Conservation (phyloP, 192 early-diverging fungal species). For the Linnemannia elongata region DNA sequence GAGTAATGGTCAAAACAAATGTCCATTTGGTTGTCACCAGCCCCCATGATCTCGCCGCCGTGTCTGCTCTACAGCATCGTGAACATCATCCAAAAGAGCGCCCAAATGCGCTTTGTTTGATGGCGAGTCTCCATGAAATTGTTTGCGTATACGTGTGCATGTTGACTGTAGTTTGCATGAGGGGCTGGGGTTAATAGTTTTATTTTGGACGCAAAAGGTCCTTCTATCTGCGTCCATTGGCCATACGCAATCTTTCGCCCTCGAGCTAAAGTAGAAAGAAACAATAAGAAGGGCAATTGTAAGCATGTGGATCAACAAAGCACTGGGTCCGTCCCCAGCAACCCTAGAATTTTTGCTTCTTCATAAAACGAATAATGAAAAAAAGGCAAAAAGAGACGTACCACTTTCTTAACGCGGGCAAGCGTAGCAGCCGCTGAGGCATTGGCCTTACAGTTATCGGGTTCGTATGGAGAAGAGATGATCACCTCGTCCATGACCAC, state of each 20-base stretch:
- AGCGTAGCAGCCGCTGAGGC: conserved; percentile 67
- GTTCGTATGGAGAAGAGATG: conserved; percentile 80
- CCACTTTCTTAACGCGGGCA: conserved; percentile 83
- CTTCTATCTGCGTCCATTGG: conserved; percentile 54
- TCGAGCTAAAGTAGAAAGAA: conserved; percentile 56
- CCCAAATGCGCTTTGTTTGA: too few species aligned
- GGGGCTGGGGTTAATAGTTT: too few species aligned
- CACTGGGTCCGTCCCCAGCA: neutral
- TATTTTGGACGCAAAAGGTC: neutral
- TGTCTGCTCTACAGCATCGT: too few species aligned
- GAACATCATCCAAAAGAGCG: too few species aligned
- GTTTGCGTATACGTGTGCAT: neutral
- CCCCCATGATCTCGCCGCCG: too few species aligned
- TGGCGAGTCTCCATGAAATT: too few species aligned
- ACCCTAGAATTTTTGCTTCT: neutral
- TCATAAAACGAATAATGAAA: neutral
- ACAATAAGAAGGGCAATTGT: neutral
- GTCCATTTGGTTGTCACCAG: too few species aligned
- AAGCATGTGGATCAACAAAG: neutral
- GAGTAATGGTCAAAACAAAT: too few species aligned
- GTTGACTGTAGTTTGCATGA: neutral
- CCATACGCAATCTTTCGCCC: conserved; percentile 60
- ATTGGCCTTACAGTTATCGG: conserved; percentile 76
- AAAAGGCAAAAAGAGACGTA: conserved; percentile 46
- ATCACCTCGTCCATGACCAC: conserved; percentile 86